Percentiles rank a stretch among this genome's conserved stretches.
Evolutionary conservation across 345 rosid species (phyloP).

Genomic region (Heritiera littoralis): DNA sequence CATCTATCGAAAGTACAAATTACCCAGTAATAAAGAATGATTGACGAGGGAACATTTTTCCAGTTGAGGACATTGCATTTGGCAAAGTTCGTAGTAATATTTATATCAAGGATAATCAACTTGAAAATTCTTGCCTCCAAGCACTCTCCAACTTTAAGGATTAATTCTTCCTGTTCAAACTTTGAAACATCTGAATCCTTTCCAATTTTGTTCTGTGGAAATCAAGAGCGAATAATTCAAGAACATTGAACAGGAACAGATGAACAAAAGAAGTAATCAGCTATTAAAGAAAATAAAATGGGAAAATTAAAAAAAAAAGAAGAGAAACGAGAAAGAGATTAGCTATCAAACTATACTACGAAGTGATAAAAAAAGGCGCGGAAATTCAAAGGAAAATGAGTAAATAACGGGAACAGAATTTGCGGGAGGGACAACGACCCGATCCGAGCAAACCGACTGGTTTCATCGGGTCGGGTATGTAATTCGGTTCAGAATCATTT

Average conservation of each 20-base stretch:
- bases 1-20: background rate
- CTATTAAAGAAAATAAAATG: too few relatives aligned
- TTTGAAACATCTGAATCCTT: constrained; percentile 67
- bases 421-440: too few relatives aligned
- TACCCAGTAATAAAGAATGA: background rate
- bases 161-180: constrained; percentile 74
- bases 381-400: too few relatives aligned
- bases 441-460: too few relatives aligned
- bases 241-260: constrained; percentile 11
- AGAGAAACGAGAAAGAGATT: too few relatives aligned
- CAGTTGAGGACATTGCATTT: constrained; percentile 1
- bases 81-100: background rate
- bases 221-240: constrained; percentile 27
- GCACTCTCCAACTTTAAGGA: constrained; percentile 91
- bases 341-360: too few relatives aligned
- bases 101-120: constrained; percentile 1
- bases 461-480: too few relatives aligned
- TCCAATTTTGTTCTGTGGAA: constrained; percentile 70
- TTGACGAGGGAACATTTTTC: background rate
- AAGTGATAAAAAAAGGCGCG: too few relatives aligned
- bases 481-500: too few relatives aligned
- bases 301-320: too few relatives aligned
- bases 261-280: background rate
- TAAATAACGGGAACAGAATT: too few relatives aligned
- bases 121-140: constrained; percentile 68